Conservation (phyloP, 225 moss, liverwort and hornwort species). For the Bryum argenteum region DNA sequence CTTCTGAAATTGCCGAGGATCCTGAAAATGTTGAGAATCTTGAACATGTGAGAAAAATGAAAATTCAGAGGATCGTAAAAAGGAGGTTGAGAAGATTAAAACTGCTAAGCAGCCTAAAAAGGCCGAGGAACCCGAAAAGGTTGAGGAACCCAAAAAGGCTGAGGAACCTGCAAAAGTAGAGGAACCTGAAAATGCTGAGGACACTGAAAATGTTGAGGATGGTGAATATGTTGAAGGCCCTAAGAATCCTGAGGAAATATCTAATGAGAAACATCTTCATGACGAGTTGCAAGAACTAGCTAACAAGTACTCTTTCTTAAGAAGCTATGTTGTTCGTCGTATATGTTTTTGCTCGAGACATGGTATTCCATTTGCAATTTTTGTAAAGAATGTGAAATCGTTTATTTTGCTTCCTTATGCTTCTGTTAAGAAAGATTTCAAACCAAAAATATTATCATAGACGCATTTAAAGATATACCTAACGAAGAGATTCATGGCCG, state of each 20-base stretch:
- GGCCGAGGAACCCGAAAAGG: conserved; percentile 9
- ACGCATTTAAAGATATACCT: conserved; percentile 19
- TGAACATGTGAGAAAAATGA: background rate
- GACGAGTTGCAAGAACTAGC: conserved; percentile 29
- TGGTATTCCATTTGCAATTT: conserved; percentile 1
- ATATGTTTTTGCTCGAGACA: background rate
- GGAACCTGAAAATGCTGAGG: too few species aligned
- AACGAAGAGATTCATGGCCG: conserved; percentile 19
- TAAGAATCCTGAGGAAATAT: background rate
- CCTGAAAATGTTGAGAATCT: background rate
- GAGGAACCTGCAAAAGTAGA: too few species aligned
- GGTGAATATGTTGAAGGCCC: background rate
- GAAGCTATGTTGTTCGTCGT: conserved; percentile 8
- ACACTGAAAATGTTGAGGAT: too few species aligned
- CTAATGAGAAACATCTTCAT: conserved; percentile 29
- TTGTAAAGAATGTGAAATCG: conserved; percentile 16
- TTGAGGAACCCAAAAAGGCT: background rate
- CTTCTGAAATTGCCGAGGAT: background rate
- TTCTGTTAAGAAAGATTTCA: conserved; percentile 32
- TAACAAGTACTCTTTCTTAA: conserved; percentile 27
- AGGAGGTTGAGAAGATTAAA: background rate
- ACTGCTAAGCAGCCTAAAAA: conserved; percentile 3
- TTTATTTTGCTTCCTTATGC: background rate
- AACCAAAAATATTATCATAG: conserved; percentile 21
- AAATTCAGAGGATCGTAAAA: conserved; percentile 24